Evolutionary conservation across 208 protist genomes (phyloP), one percentile per base, ranked within the genome.

Genomic region (Ichthyophonus hoferi): DNA sequence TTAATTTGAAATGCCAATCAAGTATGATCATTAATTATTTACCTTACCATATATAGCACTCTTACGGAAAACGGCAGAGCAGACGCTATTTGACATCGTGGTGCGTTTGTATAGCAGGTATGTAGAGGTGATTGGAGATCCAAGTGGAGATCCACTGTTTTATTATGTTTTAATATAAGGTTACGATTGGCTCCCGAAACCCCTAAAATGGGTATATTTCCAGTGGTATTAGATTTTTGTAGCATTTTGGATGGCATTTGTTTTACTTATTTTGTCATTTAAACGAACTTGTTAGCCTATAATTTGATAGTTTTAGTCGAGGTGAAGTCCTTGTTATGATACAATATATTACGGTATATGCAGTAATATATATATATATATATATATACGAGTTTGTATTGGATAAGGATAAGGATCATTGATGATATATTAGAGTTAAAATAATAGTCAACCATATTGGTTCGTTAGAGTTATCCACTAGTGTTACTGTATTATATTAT

Each of bases 31-130:
- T 17, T 24, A 37, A 7, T 17, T 33, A 7, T 33, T 17, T 33
- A 24, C 34, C 34, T 83, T 24, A 7, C 34, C 79, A 7, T 17
- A 2, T 34, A 76, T 41, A 87, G 86, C 58, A 39, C 39, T 90
- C 12, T 79, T 90, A 7, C 88, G 88, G 24, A 35, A 79, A 17
- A 43, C 81, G 7, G 40, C 88, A 1, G 88, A 90, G 40, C 79
- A 90, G 34, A 79, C 88, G 34, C 88, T 90, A 33, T 78, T 86
- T 34, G 88, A 90, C 1, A 90, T 90, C 79, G 79, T 90, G 17
- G 82, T 87, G 35, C 14, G 31, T 12, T 43, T 90, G 37, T 90
- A 87, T 35, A 24, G 79, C 7, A 67, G 50, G 50, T 67, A 24
- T 24, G 24, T 7, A 24, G 50, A 7, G 24, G 24, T 67, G 24